Conservation (phyloP, 345 rosid genomes). For the Corchorus olitorius region DNA sequence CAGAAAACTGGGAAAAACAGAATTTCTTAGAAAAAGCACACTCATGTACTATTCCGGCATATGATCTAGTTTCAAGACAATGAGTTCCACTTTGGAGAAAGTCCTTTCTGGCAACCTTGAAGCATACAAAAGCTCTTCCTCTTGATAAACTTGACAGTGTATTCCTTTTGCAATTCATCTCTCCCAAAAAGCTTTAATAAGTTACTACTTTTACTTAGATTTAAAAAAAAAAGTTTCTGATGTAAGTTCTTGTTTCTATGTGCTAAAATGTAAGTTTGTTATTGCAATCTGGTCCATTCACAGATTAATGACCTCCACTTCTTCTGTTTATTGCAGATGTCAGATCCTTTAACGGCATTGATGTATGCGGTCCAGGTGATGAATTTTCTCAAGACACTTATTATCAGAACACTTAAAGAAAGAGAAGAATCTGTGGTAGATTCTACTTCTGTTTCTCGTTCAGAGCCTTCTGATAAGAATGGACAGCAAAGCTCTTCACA, state of each 20-base stretch:
- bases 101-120: neutral
- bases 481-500: slow-evolving; percentile 57
- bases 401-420: slow-evolving; percentile 60
- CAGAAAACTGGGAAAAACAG: neutral
- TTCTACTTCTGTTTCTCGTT: slow-evolving; percentile 35
- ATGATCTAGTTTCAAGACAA: neutral
- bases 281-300: neutral
- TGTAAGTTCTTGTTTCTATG: too few relatives aligned
- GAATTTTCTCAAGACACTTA: slow-evolving; percentile 89
- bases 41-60: neutral
- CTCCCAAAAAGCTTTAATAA: neutral
- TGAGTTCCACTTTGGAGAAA: neutral
- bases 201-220: too few relatives aligned
- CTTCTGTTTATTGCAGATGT: slow-evolving; percentile 64
- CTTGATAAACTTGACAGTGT: neutral
- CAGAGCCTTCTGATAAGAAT: slow-evolving; percentile 65
- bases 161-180: neutral
- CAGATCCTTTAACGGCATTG: slow-evolving; percentile 94
- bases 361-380: slow-evolving; percentile 97
- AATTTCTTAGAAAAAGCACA: neutral
- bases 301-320: slow-evolving; percentile 8
- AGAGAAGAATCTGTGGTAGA: slow-evolving; percentile 61
- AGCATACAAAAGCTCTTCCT: neutral
- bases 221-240: too few relatives aligned
- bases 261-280: neutral